These are phyloP conservation scores for Arthrinium phaeospermum DNA, from an alignment of 2,329 filamentous ascomycete genomes.

Conservation along the genomic window DNA sequence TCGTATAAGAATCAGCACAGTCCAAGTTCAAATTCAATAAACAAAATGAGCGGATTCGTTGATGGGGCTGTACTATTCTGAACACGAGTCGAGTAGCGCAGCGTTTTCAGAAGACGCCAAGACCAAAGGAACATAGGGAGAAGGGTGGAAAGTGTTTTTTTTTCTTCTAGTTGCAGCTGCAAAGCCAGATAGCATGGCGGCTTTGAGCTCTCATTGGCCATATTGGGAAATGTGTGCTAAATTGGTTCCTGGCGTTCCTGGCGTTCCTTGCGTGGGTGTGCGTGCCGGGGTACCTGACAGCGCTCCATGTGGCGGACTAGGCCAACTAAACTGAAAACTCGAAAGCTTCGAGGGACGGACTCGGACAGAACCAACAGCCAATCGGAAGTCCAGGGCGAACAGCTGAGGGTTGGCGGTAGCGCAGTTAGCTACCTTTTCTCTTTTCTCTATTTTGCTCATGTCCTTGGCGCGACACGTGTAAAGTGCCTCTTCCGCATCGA, in stretches of 20 bases:
- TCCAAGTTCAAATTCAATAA: slow-evolving; percentile 1
- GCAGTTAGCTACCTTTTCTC: not conserved
- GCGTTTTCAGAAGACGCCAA: not conserved
- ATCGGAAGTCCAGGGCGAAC: slow-evolving; percentile 6
- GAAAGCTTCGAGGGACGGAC: not conserved
- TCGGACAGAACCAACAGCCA: not conserved
- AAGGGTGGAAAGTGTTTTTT: not conserved
- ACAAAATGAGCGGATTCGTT: not conserved
- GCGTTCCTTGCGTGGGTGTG: slow-evolving; percentile 23
- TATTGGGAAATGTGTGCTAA: not conserved
- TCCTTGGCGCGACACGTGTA: slow-evolving; percentile 13
- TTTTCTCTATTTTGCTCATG: not conserved
- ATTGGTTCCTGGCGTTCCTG: slow-evolving; percentile 16
- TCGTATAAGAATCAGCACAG: not conserved
- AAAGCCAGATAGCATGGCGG: not conserved
- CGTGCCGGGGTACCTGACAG: slow-evolving; percentile 32
- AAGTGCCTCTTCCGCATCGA: not conserved
- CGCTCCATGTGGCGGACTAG: slow-evolving; percentile 30
- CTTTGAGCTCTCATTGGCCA: not conserved
- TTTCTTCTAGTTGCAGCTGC: not conserved
- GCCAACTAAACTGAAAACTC: not conserved
- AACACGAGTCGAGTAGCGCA: not conserved
- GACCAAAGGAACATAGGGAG: not conserved
- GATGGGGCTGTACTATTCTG: not conserved
- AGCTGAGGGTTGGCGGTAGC: not conserved